A percentile compares a stretch with the other conserved stretches of the same genome.
Conservation (phyloP, 257 asterid species). For the Solanum pinnatisectum region DNA sequence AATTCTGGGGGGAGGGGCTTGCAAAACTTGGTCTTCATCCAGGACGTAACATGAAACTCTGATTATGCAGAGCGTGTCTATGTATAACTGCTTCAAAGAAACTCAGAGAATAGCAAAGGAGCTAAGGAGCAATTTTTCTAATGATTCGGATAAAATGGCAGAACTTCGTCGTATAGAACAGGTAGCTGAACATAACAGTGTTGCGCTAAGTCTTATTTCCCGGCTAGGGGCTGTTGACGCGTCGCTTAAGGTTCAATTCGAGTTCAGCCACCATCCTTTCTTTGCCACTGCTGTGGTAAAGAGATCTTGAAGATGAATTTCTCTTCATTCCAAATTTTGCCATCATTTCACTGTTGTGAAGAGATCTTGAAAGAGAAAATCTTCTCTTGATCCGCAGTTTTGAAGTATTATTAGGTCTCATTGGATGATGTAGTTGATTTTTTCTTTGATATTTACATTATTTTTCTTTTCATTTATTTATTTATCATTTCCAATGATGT, state of each 20-base stretch:
- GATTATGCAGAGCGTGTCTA: slow-evolving; percentile 33
- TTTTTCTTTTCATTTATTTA: slow-evolving; percentile 1
- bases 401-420: slow-evolving; percentile 8
- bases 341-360: background rate
- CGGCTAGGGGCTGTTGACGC: slow-evolving; percentile 79
- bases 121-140: slow-evolving; percentile 49
- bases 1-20: background rate
- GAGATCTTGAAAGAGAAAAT: background rate
- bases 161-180: slow-evolving; percentile 78
- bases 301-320: slow-evolving; percentile 51
- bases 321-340: slow-evolving; percentile 25
- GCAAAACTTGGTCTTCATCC: background rate
- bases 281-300: slow-evolving; percentile 85
- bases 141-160: slow-evolving; percentile 47
- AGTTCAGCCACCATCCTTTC: slow-evolving; percentile 80
- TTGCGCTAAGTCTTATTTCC: slow-evolving; percentile 64
- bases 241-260: slow-evolving; percentile 64
- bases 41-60: background rate
- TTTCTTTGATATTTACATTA: background rate
- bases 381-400: slow-evolving; percentile 12
- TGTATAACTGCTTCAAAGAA: slow-evolving; percentile 70
- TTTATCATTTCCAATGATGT: background rate
- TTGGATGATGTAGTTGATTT: background rate
- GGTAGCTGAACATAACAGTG: slow-evolving; percentile 86
- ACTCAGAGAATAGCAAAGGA: slow-evolving; percentile 82